Percentiles rank a stretch among this genome's conserved stretches.
Evolutionary conservation across 2,329 filamentous ascomycete genomes (phyloP).

Genomic region (Colletotrichum graminicola): DNA sequence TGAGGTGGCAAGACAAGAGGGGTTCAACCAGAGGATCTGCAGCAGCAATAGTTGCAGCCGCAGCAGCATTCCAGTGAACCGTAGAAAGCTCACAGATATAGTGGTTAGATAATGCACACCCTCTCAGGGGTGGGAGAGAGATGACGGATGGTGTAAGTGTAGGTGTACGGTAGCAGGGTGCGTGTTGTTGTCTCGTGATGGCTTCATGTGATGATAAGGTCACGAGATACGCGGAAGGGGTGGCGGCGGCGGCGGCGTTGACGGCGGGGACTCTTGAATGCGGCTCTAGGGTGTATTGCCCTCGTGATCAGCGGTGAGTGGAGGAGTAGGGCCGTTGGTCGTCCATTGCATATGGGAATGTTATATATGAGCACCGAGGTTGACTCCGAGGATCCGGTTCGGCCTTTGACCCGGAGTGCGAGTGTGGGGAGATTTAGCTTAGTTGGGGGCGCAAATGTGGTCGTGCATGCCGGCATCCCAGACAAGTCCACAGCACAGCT

Average conservation of each 20-base stretch:
- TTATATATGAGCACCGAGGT: not conserved
- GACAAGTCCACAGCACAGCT: not conserved
- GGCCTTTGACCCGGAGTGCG: not conserved
- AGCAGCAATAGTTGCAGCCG: constrained; percentile 3
- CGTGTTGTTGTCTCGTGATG: constrained; percentile 29
- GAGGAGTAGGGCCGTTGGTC: not conserved
- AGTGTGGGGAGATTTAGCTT: not conserved
- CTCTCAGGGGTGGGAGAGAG: not conserved
- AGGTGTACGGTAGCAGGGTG: constrained; percentile 3
- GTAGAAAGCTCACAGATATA: not conserved
- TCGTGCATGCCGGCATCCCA: not conserved
- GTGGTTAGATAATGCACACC: not conserved
- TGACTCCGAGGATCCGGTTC: not conserved
- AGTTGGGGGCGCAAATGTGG: not conserved
- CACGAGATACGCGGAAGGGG: constrained; percentile 17
- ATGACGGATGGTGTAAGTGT: not conserved
- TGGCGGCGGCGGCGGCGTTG: not conserved
- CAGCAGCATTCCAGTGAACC: constrained; percentile 3
- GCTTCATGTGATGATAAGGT: constrained; percentile 27
- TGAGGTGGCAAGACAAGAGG: constrained; percentile 15
- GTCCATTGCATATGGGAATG: not conserved
- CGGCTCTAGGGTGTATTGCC: not conserved
- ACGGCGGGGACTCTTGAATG: not conserved
- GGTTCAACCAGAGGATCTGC: constrained; percentile 19
- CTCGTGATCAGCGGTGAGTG: not conserved